Base-by-base conservation (phyloP, 176 grass and related monocot genomes). In the Hordeum marinum region DNA sequence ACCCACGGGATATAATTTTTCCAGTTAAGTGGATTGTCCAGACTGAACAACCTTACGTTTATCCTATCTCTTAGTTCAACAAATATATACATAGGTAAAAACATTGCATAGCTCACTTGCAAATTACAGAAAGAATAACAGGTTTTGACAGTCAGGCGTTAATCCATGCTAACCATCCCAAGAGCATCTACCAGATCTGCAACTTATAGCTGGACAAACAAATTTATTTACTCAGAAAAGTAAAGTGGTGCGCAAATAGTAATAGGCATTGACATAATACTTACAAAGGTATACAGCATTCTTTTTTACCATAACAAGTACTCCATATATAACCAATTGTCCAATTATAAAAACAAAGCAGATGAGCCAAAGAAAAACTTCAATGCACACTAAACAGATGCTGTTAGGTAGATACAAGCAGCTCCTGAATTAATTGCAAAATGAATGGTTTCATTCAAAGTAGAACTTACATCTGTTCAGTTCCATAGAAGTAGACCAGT, bases 401-500 rank as follows among this genome's bases (percentile, higher is more conserved):
- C 0, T 61, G 61, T 66, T 36, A 43, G 35, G 29, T 31, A 90
- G 20, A 78, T 72, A 82, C 40, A 79, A 79, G 5, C 0, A 88
- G 15, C 55, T 72, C 26, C 18, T 14, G 78, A 64, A 36, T 46
- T 25, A 31, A 29, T 82, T 60, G 63, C 41, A 41, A 77, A 52
- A 18, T 37, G 6, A 71, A 71, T 6, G 5, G 24, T 83, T 83
- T 14, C 25, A 74, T n/a, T 26, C 15, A 35, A 86, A 48, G 80
- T 42, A 85, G 34, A 72, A 90, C 93, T 98, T 82, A 95, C 96
- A 98, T 94, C 72, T 98, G 96, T 89, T 98, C 90, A 80, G 96
- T 98, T 88, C 96, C 96, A 79, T 98, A 98, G 75, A 98, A 98
- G 87, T 94, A 98, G 70, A 98, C 96, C 70, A 98, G 91, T 3